Conservation (phyloP, 768 basidiomycete genomes). For the Megacollybia marginata region DNA sequence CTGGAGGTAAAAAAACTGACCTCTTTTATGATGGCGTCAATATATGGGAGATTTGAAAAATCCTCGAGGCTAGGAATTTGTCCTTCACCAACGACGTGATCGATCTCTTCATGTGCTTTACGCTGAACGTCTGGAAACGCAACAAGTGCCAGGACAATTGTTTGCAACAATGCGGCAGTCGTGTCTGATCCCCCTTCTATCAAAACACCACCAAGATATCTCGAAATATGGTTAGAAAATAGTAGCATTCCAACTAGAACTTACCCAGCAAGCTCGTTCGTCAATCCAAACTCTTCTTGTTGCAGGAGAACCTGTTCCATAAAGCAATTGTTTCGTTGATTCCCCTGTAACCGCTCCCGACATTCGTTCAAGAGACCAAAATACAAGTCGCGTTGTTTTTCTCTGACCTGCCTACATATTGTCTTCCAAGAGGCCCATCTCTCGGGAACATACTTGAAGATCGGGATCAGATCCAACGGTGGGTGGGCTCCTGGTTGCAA, state of each 20-base stretch:
- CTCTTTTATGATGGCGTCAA: constrained; percentile 14
- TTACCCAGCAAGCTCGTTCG: constrained; percentile 4
- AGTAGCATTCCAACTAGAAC: background rate
- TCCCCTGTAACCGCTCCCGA: constrained; percentile 13
- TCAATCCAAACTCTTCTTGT: constrained; percentile 6
- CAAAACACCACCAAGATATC: constrained; percentile 18
- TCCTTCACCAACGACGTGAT: constrained; percentile 12
- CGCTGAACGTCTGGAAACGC: constrained; percentile 18
- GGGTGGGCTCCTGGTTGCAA: constrained; percentile 12
- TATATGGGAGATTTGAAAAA: constrained; percentile 10
- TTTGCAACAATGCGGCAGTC: constrained; percentile 12
- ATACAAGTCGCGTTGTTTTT: constrained; percentile 10
- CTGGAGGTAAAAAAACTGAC: background rate
- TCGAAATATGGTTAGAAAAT: constrained; percentile 2
- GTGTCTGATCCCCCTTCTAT: constrained; percentile 22
- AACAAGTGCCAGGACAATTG: constrained; percentile 16
- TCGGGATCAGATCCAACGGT: constrained; percentile 14
- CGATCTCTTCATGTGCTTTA: constrained; percentile 18
- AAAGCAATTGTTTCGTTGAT: constrained; percentile 13
- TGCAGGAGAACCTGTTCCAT: constrained; percentile 14
- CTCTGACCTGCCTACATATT: constrained; percentile 8
- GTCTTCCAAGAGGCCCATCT: constrained; percentile 14
- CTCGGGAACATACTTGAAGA: constrained; percentile 11
- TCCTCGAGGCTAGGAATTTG: constrained; percentile 11
- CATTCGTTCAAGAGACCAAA: constrained; percentile 13